Evolutionary conservation across 2,329 filamentous ascomycete genomes (phyloP).

Genomic region (Venturia asperata): DNA sequence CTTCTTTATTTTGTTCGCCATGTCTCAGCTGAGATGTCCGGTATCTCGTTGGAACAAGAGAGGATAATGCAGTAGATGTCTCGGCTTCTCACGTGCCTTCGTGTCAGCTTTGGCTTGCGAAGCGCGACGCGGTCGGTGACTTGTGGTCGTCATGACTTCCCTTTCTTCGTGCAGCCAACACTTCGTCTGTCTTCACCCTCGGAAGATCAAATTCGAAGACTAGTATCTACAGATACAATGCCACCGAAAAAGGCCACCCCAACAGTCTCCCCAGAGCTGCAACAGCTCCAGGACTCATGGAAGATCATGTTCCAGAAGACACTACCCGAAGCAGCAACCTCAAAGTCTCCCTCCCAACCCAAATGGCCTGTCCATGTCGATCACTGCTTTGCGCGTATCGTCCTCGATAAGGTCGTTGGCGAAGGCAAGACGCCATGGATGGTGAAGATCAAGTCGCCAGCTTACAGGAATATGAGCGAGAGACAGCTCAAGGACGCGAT

Average conservation of each 20-base stretch:
- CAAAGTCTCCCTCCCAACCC: constrained; percentile 29
- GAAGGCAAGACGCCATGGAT: constrained; percentile 36
- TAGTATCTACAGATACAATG: background rate
- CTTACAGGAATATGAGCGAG: constrained; percentile 38
- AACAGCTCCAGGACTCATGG: constrained; percentile 22
- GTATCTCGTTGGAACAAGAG: too few relatives aligned
- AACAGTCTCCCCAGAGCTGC: background rate
- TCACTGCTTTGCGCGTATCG: constrained; percentile 41
- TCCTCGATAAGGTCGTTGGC: constrained; percentile 38
- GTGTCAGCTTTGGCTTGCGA: background rate
- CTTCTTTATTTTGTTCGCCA: too few relatives aligned
- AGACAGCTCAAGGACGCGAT: constrained; percentile 35
- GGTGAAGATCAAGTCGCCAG: constrained; percentile 36
- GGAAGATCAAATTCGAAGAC: too few relatives aligned
- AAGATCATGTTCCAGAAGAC: constrained; percentile 26
- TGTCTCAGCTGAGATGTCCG: too few relatives aligned
- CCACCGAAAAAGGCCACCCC: background rate
- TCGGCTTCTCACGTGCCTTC: background rate
- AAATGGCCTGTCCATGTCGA: constrained; percentile 39
- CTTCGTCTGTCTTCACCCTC: background rate
- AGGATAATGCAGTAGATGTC: too few relatives aligned
- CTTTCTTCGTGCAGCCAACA: background rate
- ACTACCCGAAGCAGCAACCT: constrained; percentile 27
- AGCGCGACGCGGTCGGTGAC: background rate
- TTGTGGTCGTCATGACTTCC: background rate